phyloP scores from a whole-genome alignment of 2,329 filamentous ascomycete species.

The Claviceps lovelessii region DNA sequence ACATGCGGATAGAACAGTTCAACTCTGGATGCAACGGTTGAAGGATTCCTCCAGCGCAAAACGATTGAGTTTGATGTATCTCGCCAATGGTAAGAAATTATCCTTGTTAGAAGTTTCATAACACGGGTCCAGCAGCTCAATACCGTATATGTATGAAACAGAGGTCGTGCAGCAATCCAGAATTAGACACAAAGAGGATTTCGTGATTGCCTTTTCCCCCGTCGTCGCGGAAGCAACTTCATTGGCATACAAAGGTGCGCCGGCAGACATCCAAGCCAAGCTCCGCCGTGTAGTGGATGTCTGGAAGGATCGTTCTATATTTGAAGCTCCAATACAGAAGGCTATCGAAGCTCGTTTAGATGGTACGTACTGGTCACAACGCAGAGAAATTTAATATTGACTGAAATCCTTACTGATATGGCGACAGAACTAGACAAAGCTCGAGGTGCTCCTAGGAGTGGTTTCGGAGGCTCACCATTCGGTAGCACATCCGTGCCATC shows the following conservation, averaged over 20 bases:
- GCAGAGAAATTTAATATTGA: too few species aligned
- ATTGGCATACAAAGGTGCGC: constrained; percentile 79
- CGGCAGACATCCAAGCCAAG: constrained; percentile 75
- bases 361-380: constrained; percentile 35
- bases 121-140: background rate
- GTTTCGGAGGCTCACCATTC: constrained; percentile 40
- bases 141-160: constrained; percentile 22
- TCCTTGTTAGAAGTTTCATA: background rate
- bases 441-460: constrained; percentile 36
- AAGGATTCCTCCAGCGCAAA: constrained; percentile 79
- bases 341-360: constrained; percentile 68
- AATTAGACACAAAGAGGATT: constrained; percentile 82
- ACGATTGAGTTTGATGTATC: constrained; percentile 79
- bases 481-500: constrained; percentile 52
- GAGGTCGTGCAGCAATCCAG: constrained; percentile 96
- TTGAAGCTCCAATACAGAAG: constrained; percentile 64
- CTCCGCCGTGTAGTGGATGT: constrained; percentile 83
- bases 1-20: constrained; percentile 80
- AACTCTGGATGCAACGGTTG: constrained; percentile 80
- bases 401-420: background rate
- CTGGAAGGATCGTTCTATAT: constrained; percentile 78
- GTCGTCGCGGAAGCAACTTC: constrained; percentile 83
- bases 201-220: constrained; percentile 79
- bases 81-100: constrained; percentile 65
- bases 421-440: constrained; percentile 48